Percentiles rank a stretch among this genome's conserved stretches.
These are phyloP conservation scores for Exophiala alcalophila DNA, from an alignment of 2,329 filamentous ascomycete species.

Conservation along the genomic window DNA sequence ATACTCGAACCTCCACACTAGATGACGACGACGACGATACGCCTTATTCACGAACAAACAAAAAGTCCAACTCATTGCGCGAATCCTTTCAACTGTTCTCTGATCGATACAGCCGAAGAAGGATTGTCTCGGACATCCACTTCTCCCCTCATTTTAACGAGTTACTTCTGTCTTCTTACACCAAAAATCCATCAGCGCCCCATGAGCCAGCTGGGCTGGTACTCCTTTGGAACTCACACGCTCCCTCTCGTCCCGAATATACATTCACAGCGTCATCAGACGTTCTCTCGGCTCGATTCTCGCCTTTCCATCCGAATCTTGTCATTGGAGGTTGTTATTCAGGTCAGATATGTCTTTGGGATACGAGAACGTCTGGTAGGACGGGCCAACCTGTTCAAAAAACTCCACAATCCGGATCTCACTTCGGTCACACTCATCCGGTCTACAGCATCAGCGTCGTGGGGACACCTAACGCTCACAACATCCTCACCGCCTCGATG, in stretches of 20 bases:
- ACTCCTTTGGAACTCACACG: constrained; percentile 94
- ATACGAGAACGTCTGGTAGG: constrained; percentile 77
- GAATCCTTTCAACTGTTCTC: constrained; percentile 93
- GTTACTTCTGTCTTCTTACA: constrained; percentile 89
- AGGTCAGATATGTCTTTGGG: constrained; percentile 94
- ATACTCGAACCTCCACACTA: constrained; percentile 72
- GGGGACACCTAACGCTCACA: constrained; percentile 97
- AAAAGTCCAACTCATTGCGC: constrained; percentile 48
- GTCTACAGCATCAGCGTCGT: constrained; percentile 95
- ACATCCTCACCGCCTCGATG: constrained; percentile 94
- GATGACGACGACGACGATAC: constrained; percentile 73
- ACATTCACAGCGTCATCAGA: constrained; percentile 95
- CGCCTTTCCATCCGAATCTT: constrained; percentile 95
- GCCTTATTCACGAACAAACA: constrained; percentile 26
- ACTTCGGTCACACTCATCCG: constrained; percentile 80
- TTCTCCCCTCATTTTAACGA: constrained; percentile 90
- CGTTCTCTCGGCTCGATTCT: constrained; percentile 92
- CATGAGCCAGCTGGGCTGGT: constrained; percentile 91
- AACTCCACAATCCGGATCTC: constrained; percentile 85
- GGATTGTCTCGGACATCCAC: constrained; percentile 92
- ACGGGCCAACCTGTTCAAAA: constrained; percentile 77
- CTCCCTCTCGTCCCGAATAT: constrained; percentile 92
- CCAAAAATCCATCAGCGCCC: constrained; percentile 91
- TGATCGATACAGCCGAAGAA: constrained; percentile 88
- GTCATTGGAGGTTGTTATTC: constrained; percentile 96